Evolutionary conservation across 1,284 basidiomycete species (phyloP).

Genomic region (Pascua sp.): DNA sequence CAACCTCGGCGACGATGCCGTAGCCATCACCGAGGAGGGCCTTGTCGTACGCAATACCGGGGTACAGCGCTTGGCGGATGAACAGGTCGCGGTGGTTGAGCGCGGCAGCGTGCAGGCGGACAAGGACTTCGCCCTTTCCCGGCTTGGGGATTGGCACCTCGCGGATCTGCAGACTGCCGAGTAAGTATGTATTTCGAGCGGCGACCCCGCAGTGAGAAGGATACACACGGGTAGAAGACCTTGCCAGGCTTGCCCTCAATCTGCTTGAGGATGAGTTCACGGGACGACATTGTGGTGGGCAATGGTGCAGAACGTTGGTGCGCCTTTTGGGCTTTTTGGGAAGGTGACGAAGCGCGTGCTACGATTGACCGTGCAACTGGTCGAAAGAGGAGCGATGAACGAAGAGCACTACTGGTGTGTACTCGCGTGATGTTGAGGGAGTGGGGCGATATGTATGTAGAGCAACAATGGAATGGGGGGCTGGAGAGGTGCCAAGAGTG

Average conservation of each 20-base stretch:
- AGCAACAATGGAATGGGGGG: too few relatives aligned
- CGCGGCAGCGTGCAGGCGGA: slow-evolving; percentile 14
- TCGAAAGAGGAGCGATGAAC: too few relatives aligned
- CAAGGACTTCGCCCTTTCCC: slow-evolving; percentile 5
- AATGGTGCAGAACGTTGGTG: too few relatives aligned
- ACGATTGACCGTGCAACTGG: too few relatives aligned
- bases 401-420: too few relatives aligned
- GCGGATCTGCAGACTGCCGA: slow-evolving; percentile 10
- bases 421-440: too few relatives aligned
- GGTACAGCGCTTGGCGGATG: slow-evolving; percentile 19
- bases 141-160: slow-evolving; percentile 14
- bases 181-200: slow-evolving; percentile 1
- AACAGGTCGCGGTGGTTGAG: slow-evolving; percentile 24
- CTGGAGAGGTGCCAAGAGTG: too few relatives aligned
- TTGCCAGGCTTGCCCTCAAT: slow-evolving; percentile 18
- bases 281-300: slow-evolving; percentile 4
- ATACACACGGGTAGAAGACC: slow-evolving; percentile 20
- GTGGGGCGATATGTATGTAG: too few relatives aligned
- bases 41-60: slow-evolving; percentile 11
- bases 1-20: slow-evolving; percentile 11
- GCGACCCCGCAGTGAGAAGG: background rate
- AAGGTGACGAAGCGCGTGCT: too few relatives aligned
- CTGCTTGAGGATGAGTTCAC: slow-evolving; percentile 15
- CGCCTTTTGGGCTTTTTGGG: too few relatives aligned
- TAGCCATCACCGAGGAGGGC: slow-evolving; percentile 14